These are phyloP conservation scores for Yarrowia phangngaensis DNA, from an alignment of 805 yeast genomes.

Conservation along the genomic window DNA sequence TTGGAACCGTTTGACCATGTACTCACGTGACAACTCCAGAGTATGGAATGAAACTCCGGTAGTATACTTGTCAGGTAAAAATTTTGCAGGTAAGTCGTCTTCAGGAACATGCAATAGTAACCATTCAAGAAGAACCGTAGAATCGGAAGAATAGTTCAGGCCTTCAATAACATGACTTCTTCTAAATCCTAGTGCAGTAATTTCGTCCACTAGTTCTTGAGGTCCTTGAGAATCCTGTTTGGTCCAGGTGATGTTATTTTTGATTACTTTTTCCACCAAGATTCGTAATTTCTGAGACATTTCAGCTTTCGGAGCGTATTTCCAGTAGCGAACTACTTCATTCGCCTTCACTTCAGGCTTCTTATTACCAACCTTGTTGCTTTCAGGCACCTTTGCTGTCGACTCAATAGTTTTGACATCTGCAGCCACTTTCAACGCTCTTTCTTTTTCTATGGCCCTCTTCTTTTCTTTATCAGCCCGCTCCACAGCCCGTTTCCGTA, in stretches of 20 bases:
- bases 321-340: slow-evolving; percentile 16
- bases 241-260: slow-evolving; percentile 33
- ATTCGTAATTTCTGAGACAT: slow-evolving; percentile 61
- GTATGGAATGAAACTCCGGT: slow-evolving; percentile 17
- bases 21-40: slow-evolving; percentile 50
- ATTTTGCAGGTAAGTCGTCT: slow-evolving; percentile 71
- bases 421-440: neutral
- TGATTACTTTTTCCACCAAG: slow-evolving; percentile 57
- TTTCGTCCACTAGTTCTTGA: neutral
- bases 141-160: slow-evolving; percentile 48
- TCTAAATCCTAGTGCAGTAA: slow-evolving; percentile 58
- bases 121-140: slow-evolving; percentile 62
- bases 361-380: neutral
- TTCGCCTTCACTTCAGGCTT: neutral
- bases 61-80: slow-evolving; percentile 36
- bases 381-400: slow-evolving; percentile 6
- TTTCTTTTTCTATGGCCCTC: slow-evolving; percentile 14
- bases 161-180: slow-evolving; percentile 68
- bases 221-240: neutral
- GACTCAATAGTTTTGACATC: neutral
- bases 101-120: slow-evolving; percentile 86
- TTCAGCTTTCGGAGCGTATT: slow-evolving; percentile 24
- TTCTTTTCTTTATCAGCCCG: slow-evolving; percentile 39
- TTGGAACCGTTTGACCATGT: slow-evolving; percentile 53
- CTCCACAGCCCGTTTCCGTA: slow-evolving; percentile 50